These are phyloP conservation scores for Beta vulgaris DNA, from an alignment of 148 eudicot species.

Conservation along the genomic window DNA sequence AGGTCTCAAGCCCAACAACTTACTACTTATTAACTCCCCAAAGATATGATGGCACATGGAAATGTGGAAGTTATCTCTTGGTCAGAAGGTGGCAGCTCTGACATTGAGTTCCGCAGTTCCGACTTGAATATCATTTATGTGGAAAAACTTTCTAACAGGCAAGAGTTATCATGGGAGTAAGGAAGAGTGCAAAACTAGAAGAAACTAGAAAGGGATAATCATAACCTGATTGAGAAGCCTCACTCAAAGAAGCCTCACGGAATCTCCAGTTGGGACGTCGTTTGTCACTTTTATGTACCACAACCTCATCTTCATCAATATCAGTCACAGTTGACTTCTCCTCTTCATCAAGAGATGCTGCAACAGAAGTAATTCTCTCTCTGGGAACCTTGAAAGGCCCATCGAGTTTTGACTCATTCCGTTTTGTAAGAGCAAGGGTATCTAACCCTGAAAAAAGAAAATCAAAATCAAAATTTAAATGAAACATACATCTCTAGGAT, in stretches of 20 bases:
- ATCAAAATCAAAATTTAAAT: neutral
- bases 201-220: no score
- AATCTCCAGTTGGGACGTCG: slow-evolving; percentile 47
- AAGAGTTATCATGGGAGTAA: no score
- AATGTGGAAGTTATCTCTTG: no score
- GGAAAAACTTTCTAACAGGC: no score
- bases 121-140: no score
- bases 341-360: slow-evolving; percentile 66
- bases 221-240: slow-evolving; percentile 57
- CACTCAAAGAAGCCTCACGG: slow-evolving; percentile 52
- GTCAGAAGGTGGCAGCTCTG: no score
- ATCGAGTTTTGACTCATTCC: slow-evolving; percentile 43
- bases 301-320: slow-evolving; percentile 45
- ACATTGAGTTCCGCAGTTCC: no score
- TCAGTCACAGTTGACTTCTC: slow-evolving; percentile 44
- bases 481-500: neutral
- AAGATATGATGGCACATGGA: no score
- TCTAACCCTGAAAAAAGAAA: slow-evolving; percentile 55
- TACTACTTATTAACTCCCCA: no score
- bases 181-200: no score
- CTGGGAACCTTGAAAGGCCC: slow-evolving; percentile 63
- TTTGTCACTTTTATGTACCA: slow-evolving; percentile 18
- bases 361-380: slow-evolving; percentile 48
- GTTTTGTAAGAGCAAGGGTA: slow-evolving; percentile 65
- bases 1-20: no score